phyloP scores from a whole-genome alignment of 2,329 filamentous ascomycete species.

The Fusarium vanettenii region DNA sequence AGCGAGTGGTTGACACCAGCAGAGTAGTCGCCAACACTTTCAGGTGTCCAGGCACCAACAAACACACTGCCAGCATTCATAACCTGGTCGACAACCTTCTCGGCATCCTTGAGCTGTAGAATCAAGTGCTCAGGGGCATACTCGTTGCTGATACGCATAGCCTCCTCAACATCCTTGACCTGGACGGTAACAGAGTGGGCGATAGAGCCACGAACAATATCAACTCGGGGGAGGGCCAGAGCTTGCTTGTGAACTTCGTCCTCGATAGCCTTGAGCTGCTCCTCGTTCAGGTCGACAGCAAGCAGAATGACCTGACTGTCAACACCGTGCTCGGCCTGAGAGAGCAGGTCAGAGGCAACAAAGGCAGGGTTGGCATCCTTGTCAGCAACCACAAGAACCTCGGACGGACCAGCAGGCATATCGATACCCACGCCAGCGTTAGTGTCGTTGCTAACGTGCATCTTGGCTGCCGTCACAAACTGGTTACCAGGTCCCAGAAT shows the following conservation, averaged over 20 bases:
- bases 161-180: conserved; percentile 76
- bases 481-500: conserved; percentile 98
- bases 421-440: conserved; percentile 96
- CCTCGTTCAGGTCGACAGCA: conserved; percentile 80
- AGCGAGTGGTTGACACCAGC: conserved; percentile 97
- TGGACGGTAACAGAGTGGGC: conserved; percentile 90
- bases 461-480: conserved; percentile 98
- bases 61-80: conserved; percentile 97
- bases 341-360: conserved; percentile 93
- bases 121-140: conserved; percentile 98
- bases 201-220: conserved; percentile 92
- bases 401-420: conserved; percentile 97
- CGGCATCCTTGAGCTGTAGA: conserved; percentile 84
- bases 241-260: conserved; percentile 92
- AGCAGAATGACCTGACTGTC: conserved; percentile 96
- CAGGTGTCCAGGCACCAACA: conserved; percentile 94
- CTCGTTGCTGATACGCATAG: conserved; percentile 86
- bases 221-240: conserved; percentile 85
- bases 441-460: conserved; percentile 97
- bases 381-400: conserved; percentile 96
- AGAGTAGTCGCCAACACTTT: conserved; percentile 97
- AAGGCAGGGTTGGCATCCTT: conserved; percentile 89
- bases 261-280: conserved; percentile 84
- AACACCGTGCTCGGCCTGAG: conserved; percentile 95
- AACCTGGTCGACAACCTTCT: conserved; percentile 79